Percentiles rank a stretch among this genome's conserved stretches.
Evolutionary conservation across 768 basidiomycete species (phyloP).

Genomic region (Mycena belliarum): DNA sequence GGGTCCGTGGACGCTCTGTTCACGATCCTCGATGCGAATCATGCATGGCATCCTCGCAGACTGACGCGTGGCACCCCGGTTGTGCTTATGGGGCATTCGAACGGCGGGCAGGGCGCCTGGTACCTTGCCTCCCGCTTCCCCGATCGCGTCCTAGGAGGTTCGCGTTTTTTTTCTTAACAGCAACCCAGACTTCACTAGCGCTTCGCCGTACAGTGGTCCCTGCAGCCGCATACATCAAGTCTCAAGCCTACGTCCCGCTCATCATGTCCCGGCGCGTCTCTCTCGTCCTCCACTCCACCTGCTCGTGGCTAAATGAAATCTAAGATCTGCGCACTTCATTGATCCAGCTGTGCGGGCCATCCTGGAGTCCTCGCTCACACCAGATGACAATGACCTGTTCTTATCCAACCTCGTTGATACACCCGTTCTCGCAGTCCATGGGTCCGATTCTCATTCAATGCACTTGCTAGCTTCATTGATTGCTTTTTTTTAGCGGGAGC

Average conservation of each 20-base stretch:
- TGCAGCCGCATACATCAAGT: slow-evolving; percentile 83
- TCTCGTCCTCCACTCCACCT: neutral
- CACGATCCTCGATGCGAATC: slow-evolving; percentile 39
- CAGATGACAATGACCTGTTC: slow-evolving; percentile 89
- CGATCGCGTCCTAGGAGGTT: slow-evolving; percentile 69
- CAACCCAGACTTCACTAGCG: neutral
- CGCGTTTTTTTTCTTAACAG: slow-evolving; percentile 16
- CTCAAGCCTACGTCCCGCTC: slow-evolving; percentile 82
- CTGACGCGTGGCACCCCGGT: slow-evolving; percentile 43
- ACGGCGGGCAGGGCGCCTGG: slow-evolving; percentile 91
- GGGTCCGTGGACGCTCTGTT: slow-evolving; percentile 57
- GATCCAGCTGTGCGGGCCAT: slow-evolving; percentile 76
- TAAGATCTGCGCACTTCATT: slow-evolving; percentile 69
- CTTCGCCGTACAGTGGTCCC: slow-evolving; percentile 54
- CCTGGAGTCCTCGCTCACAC: slow-evolving; percentile 70
- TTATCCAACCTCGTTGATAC: slow-evolving; percentile 73
- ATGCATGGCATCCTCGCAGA: slow-evolving; percentile 42
- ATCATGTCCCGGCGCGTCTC: slow-evolving; percentile 56
- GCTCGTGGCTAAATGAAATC: neutral
- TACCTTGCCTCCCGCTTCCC: slow-evolving; percentile 76
- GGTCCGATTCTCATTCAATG: slow-evolving; percentile 49
- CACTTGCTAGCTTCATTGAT: slow-evolving; percentile 1
- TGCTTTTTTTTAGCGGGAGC: slow-evolving; percentile 48
- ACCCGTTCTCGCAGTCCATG: slow-evolving; percentile 77
- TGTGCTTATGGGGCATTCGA: slow-evolving; percentile 87